These are phyloP conservation scores for Fraxinus ornus DNA, from an alignment of 305 asterid genomes.

Conservation along the genomic window DNA sequence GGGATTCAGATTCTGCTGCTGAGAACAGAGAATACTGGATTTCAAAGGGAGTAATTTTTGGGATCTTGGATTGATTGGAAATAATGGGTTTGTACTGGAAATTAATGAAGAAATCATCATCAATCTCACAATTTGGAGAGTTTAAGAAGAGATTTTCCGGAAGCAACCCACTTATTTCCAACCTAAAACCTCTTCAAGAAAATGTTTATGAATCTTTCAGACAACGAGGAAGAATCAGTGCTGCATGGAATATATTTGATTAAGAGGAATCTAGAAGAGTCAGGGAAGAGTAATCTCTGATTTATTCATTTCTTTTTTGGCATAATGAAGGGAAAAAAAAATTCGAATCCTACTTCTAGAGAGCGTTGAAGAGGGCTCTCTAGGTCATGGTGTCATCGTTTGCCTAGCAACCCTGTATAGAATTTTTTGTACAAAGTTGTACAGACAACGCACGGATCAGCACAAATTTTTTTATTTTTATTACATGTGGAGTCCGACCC, in stretches of 20 bases:
- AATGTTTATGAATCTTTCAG: constrained; percentile 1
- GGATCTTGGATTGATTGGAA: constrained; percentile 21
- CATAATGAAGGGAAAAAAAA: background rate
- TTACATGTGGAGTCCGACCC: too few species aligned
- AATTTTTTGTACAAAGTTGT: too few species aligned
- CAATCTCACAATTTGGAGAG: background rate
- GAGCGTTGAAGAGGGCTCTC: constrained; percentile 23
- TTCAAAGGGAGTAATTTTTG: constrained; percentile 17
- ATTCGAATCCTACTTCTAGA: background rate
- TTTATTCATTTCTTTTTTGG: background rate
- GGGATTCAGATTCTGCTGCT: constrained; percentile 30
- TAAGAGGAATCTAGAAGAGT: background rate
- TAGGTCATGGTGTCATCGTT: background rate
- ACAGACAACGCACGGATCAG: too few species aligned
- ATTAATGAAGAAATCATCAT: constrained; percentile 45
- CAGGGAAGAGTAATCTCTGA: background rate
- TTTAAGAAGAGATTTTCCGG: constrained; percentile 8
- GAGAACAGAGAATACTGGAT: constrained; percentile 27
- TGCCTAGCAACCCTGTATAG: too few species aligned
- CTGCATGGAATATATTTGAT: background rate
- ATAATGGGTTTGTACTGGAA: constrained; percentile 27
- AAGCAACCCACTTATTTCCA: background rate
- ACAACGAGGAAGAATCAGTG: constrained; percentile 13
- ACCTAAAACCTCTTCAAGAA: background rate
- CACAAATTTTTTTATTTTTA: too few species aligned